Percentiles rank a stretch among this genome's conserved stretches.
phyloP scores from a whole-genome alignment of 169 alveolate genomes.

The Plasmodium vinckei region DNA sequence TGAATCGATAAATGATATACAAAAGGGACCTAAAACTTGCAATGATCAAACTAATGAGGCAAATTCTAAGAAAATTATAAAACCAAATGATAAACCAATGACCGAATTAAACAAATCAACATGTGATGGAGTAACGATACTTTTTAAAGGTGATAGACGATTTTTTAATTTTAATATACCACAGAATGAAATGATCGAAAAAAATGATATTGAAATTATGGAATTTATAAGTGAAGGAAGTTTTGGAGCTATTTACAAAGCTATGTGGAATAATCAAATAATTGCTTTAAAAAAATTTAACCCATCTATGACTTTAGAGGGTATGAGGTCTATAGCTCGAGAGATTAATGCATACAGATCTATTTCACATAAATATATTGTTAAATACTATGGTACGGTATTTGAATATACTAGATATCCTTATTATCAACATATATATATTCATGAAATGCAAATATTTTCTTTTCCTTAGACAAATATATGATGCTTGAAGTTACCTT shows the following conservation, averaged over 20 bases:
- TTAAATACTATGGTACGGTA: constrained; percentile 76
- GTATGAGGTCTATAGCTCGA: constrained; percentile 84
- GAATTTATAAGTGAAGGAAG: constrained; percentile 81
- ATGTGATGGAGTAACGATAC: constrained; percentile 22
- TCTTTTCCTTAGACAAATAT: too few relatives aligned
- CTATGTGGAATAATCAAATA: constrained; percentile 77
- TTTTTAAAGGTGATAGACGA: constrained; percentile 51
- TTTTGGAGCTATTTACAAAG: constrained; percentile 81
- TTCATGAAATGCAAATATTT: too few relatives aligned
- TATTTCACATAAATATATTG: constrained; percentile 81
- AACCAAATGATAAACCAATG: neutral
- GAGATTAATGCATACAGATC: constrained; percentile 85
- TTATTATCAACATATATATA: too few relatives aligned
- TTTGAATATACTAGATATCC: too few relatives aligned
- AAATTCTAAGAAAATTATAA: neutral
- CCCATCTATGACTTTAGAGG: constrained; percentile 78
- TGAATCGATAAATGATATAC: too few relatives aligned
- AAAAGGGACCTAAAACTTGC: neutral
- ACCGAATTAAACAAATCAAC: neutral
- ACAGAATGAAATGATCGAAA: constrained; percentile 28
- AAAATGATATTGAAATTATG: constrained; percentile 16
- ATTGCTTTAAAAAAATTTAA: constrained; percentile 83
- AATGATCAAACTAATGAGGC: neutral
- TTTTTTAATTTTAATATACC: constrained; percentile 46
- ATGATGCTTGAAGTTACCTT: too few relatives aligned